Evolutionary conservation across 2,329 filamentous ascomycete genomes (phyloP).

Genomic region (Xylaria sp.): DNA sequence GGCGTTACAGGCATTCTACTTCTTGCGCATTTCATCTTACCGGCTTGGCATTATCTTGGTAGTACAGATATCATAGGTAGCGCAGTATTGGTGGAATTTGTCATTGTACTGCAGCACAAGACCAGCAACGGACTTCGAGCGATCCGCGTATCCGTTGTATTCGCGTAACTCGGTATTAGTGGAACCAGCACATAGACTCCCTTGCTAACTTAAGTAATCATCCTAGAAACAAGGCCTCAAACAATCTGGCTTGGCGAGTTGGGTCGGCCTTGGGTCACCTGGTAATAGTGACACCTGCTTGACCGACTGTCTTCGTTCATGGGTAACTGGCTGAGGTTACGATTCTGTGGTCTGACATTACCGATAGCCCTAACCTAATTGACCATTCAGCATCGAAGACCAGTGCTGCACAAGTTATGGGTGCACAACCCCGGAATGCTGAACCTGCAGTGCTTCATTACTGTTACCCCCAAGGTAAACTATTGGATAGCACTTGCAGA

Average conservation of each 20-base stretch:
- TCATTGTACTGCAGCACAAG: slow-evolving; percentile 10
- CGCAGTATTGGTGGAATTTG: slow-evolving; percentile 26
- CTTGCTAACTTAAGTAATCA: neutral
- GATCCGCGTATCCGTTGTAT: slow-evolving; percentile 15
- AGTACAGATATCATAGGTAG: neutral
- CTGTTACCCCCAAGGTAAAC: neutral
- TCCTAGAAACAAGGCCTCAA: neutral
- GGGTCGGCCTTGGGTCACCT: neutral
- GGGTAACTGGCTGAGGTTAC: neutral
- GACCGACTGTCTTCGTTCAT: neutral
- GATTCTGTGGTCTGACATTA: slow-evolving; percentile 16
- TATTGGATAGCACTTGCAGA: neutral
- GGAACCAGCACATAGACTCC: neutral
- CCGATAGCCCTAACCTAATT: slow-evolving; percentile 13
- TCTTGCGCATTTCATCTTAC: slow-evolving; percentile 5
- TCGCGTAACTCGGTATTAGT: neutral
- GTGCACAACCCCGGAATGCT: slow-evolving; percentile 21
- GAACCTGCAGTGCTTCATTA: slow-evolving; percentile 28
- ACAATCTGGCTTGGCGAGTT: neutral
- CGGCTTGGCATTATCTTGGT: neutral
- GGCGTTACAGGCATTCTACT: neutral
- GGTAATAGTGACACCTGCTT: neutral
- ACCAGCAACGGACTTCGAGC: neutral
- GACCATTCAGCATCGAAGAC: slow-evolving; percentile 21
- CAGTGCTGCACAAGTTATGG: slow-evolving; percentile 7